phyloP scores from a whole-genome alignment of 768 basidiomycete genomes.

The Trametes gibbosa region DNA sequence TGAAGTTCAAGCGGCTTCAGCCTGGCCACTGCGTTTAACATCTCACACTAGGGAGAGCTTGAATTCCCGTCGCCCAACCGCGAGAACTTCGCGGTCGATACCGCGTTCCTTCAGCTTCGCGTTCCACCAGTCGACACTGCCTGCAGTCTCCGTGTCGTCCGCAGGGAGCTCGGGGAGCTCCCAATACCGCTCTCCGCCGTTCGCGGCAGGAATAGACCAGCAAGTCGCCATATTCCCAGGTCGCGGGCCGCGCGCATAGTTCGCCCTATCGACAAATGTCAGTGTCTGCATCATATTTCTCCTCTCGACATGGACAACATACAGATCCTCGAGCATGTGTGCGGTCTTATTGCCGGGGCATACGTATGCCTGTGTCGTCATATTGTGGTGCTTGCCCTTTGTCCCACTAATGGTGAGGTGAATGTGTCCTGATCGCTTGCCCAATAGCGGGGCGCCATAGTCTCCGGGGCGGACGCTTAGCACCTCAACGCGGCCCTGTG shows the following conservation, averaged over 20 bases:
- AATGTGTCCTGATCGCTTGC: conserved; percentile 21
- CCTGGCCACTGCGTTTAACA: not conserved
- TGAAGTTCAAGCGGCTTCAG: no score
- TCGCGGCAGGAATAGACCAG: conserved; percentile 16
- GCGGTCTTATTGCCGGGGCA: conserved; percentile 23
- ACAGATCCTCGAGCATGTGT: conserved; percentile 22
- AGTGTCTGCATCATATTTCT: not conserved
- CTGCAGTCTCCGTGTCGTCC: conserved; percentile 12
- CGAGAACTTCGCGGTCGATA: conserved; percentile 17
- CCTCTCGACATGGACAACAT: not conserved
- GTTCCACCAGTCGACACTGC: conserved; percentile 25
- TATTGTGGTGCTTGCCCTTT: conserved; percentile 4
- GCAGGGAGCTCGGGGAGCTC: conserved; percentile 18
- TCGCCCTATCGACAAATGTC: conserved; percentile 6
- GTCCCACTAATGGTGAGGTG: conserved; percentile 20
- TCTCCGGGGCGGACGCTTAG: conserved; percentile 25
- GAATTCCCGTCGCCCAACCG: conserved; percentile 17
- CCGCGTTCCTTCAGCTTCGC: conserved; percentile 19
- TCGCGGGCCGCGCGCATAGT: conserved; percentile 13
- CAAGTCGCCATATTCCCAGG: conserved; percentile 18
- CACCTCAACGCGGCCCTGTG: conserved; percentile 21
- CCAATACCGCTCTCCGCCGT: conserved; percentile 14
- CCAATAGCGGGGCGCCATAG: conserved; percentile 13
- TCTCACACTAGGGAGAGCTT: conserved; percentile 3
- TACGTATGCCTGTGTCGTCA: conserved; percentile 28